phyloP scores from a whole-genome alignment of 192 early-diverging fungal species.

The Allomyces arbusculus region DNA sequence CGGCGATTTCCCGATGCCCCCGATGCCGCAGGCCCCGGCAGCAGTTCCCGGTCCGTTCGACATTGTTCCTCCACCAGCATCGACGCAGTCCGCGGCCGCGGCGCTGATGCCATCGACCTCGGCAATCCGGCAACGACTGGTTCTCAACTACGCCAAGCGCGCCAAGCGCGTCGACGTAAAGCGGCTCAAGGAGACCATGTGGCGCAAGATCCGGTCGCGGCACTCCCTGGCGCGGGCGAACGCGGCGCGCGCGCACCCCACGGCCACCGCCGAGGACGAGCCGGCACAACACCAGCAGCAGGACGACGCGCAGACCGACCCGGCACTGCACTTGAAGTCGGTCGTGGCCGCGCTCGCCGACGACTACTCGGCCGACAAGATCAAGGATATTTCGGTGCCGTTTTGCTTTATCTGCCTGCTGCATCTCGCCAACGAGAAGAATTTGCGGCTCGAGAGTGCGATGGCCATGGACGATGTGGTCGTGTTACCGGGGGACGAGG shows the following conservation, averaged over 20 bases:
- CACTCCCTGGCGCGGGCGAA: conserved; percentile 4
- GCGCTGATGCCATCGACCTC: too few species aligned
- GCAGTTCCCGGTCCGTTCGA: neutral
- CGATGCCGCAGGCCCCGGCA: conserved; percentile 14
- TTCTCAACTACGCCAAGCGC: conserved; percentile 59
- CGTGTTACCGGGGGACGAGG: conserved; percentile 15
- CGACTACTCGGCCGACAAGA: conserved; percentile 52
- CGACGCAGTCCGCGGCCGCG: too few species aligned
- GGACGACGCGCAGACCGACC: neutral
- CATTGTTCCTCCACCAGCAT: too few species aligned
- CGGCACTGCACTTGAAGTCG: conserved; percentile 34
- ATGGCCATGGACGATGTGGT: conserved; percentile 20
- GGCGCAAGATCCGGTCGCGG: conserved; percentile 33
- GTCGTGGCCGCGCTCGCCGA: conserved; percentile 49
- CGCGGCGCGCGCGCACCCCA: neutral
- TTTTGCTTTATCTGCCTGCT: conserved; percentile 94
- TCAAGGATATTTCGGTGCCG: conserved; percentile 83
- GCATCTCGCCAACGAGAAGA: conserved; percentile 88
- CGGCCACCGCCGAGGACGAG: neutral
- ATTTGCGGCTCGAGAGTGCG: conserved; percentile 40
- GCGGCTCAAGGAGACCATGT: conserved; percentile 89
- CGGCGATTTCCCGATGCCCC: conserved; percentile 23
- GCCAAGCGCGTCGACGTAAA: conserved; percentile 92
- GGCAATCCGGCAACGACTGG: conserved; percentile 34
- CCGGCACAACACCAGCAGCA: neutral